These are phyloP conservation scores for Colletotrichum trifolii DNA, from an alignment of 2,329 filamentous ascomycete species.

Conservation along the genomic window DNA sequence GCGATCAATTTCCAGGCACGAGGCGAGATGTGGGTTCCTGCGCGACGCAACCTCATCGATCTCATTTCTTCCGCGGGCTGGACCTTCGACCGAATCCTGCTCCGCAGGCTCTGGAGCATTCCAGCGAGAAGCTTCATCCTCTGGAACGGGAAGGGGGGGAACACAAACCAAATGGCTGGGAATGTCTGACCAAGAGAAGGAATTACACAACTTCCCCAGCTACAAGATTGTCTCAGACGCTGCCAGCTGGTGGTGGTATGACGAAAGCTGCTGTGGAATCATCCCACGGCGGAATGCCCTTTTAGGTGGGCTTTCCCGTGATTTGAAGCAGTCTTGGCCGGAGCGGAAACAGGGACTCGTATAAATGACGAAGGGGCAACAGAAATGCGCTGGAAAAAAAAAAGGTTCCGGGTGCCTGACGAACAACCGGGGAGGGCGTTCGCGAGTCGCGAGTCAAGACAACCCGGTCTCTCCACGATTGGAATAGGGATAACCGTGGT, in stretches of 20 bases:
- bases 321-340: not conserved
- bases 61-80: not conserved
- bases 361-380: constrained; percentile 8
- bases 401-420: not conserved
- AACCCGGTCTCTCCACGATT: constrained; percentile 30
- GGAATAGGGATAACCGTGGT: constrained; percentile 18
- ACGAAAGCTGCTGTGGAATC: constrained; percentile 28
- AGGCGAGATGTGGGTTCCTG: constrained; percentile 13
- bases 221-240: constrained; percentile 25
- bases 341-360: not conserved
- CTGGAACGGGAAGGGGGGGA: not conserved
- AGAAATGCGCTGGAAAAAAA: constrained; percentile 13
- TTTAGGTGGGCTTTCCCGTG: constrained; percentile 4
- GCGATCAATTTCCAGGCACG: constrained; percentile 27
- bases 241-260: constrained; percentile 18
- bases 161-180: constrained; percentile 21
- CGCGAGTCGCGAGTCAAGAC: constrained; percentile 27
- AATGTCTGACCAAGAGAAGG: not conserved
- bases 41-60: constrained; percentile 14
- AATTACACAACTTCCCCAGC: constrained; percentile 5
- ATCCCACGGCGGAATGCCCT: constrained; percentile 16
- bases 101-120: not conserved
- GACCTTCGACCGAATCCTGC: not conserved
- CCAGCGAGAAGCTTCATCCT: constrained; percentile 3
- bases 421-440: constrained; percentile 6